Evolutionary conservation across 1,139 yeast genomes (phyloP).

Genomic region (Geotrichum citri-aurantii): DNA sequence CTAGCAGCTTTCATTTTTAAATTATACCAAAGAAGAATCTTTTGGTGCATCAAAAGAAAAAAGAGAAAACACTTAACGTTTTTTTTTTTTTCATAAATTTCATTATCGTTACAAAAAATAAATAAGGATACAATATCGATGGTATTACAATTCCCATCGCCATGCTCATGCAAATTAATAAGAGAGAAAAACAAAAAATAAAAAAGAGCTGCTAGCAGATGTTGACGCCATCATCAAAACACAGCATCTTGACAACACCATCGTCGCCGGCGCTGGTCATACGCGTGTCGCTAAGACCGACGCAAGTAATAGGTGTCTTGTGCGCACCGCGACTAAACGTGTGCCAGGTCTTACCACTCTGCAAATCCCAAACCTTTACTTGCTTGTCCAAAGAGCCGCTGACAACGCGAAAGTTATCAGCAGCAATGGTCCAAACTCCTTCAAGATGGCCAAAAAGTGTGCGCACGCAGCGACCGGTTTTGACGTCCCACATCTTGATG

Average conservation of each 20-base stretch:
- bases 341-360: constrained; percentile 87
- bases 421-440: constrained; percentile 95
- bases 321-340: constrained; percentile 64
- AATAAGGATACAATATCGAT: neutral
- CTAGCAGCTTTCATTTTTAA: too few species aligned
- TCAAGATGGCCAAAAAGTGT: constrained; percentile 97
- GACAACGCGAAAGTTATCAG: constrained; percentile 89
- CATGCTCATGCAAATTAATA: neutral
- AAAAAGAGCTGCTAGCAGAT: neutral
- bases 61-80: too few species aligned
- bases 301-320: constrained; percentile 73
- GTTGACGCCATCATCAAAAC: constrained; percentile 46
- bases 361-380: constrained; percentile 93
- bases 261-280: constrained; percentile 87
- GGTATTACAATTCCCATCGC: neutral
- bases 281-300: constrained; percentile 81
- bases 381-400: constrained; percentile 90
- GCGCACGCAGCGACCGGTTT: constrained; percentile 78
- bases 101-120: neutral
- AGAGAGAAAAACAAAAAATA: neutral
- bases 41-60: too few species aligned
- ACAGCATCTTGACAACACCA: constrained; percentile 76
- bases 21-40: neutral
- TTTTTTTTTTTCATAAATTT: neutral
- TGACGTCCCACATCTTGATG: constrained; percentile 86